phyloP scores from a whole-genome alignment of 192 early-diverging fungal genomes.

The Coemansia brasiliensis region DNA sequence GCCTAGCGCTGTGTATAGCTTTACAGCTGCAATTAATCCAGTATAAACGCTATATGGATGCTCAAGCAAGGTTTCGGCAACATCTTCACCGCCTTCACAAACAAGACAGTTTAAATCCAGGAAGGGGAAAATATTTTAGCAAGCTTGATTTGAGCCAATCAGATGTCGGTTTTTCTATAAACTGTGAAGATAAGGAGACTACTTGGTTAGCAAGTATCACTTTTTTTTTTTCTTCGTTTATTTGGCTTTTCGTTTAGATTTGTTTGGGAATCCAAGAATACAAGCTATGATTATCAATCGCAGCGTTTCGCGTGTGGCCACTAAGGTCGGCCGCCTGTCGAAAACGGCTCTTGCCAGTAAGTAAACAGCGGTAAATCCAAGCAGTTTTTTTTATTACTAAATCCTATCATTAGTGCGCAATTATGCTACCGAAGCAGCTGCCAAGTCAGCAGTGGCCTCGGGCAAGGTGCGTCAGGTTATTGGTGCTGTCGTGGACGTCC shows the following conservation, averaged over 20 bases:
- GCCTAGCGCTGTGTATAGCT: no score
- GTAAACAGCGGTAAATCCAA: slow-evolving; percentile 12
- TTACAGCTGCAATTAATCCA: no score
- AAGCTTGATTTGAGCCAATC: no score
- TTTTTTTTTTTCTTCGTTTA: no score
- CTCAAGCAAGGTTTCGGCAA: no score
- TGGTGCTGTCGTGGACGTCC: slow-evolving; percentile 98
- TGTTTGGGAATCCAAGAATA: neutral
- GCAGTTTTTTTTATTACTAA: neutral
- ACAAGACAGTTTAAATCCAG: neutral
- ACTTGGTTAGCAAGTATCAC: no score
- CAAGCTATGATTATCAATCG: slow-evolving; percentile 45
- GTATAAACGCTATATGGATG: no score
- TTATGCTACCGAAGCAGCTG: slow-evolving; percentile 62
- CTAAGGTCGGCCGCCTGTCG: slow-evolving; percentile 39
- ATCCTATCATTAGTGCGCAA: slow-evolving; percentile 42
- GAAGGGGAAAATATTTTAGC: neutral
- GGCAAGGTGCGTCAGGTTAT: slow-evolving; percentile 92
- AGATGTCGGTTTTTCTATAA: no score
- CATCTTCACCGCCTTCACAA: no score
- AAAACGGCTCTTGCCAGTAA: slow-evolving; percentile 36
- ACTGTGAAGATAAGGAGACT: no score
- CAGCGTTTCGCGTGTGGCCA: slow-evolving; percentile 41
- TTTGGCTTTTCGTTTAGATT: no score
- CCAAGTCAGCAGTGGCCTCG: slow-evolving; percentile 57